Conservation (phyloP, 371 early-diverging fungal species). For the Actinomortierella ambigua region DNA sequence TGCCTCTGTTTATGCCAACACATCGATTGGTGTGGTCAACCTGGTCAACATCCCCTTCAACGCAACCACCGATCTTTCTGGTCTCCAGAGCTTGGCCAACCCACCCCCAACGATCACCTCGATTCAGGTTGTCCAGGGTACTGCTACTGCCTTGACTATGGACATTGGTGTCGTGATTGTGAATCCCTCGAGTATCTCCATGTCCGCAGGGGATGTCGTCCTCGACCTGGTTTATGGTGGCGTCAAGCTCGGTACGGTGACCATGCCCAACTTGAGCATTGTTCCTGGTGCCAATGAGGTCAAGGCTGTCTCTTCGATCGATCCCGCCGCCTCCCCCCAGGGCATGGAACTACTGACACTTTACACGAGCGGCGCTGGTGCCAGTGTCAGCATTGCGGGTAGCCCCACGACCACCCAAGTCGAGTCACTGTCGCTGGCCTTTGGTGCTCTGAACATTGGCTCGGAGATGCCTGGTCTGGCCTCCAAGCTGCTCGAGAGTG, state of each 20-base stretch:
- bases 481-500: conserved; percentile 50
- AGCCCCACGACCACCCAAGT: conserved; percentile 50
- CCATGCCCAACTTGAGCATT: conserved; percentile 51
- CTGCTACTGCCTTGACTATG: conserved; percentile 45
- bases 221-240: conserved; percentile 51
- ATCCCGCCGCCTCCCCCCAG: conserved; percentile 50
- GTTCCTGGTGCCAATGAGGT: conserved; percentile 52
- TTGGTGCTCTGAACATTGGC: conserved; percentile 49
- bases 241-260: conserved; percentile 52
- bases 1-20: conserved; percentile 52
- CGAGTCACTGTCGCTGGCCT: conserved; percentile 52
- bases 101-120: conserved; percentile 52
- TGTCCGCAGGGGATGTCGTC: conserved; percentile 54
- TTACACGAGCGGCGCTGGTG: conserved; percentile 59
- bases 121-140: conserved; percentile 57
- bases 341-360: conserved; percentile 55
- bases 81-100: conserved; percentile 57
- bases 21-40: conserved; percentile 57
- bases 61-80: conserved; percentile 53
- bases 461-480: conserved; percentile 55
- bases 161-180: conserved; percentile 54
- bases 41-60: conserved; percentile 57
- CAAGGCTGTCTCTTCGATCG: conserved; percentile 50
- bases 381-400: conserved; percentile 51
- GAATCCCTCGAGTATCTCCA: conserved; percentile 58